Percentiles rank a stretch among this genome's conserved stretches.
These are phyloP conservation scores for Aspergillus puulaauensis DNA, from an alignment of 2,329 filamentous ascomycete species.

Conservation along the genomic window DNA sequence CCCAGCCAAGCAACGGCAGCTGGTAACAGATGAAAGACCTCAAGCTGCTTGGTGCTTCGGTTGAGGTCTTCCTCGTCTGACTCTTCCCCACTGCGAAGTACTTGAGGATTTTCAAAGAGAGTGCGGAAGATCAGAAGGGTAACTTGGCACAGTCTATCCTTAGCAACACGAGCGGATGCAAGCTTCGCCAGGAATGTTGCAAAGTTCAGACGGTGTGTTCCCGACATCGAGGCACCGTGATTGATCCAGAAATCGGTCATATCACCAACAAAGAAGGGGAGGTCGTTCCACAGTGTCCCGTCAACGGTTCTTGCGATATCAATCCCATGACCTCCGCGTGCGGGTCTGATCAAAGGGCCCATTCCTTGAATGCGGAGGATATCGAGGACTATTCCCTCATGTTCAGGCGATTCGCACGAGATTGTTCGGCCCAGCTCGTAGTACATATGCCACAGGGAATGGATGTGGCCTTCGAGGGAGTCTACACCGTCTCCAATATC, in stretches of 20 bases:
- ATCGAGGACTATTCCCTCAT: slow-evolving; percentile 23
- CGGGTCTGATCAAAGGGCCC: slow-evolving; percentile 17
- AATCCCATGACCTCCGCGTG: slow-evolving; percentile 13
- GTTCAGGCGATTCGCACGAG: slow-evolving; percentile 16
- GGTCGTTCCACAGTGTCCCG: slow-evolving; percentile 25
- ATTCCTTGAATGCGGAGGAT: slow-evolving; percentile 23
- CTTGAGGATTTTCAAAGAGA: slow-evolving; percentile 17
- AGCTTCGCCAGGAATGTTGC: slow-evolving; percentile 25
- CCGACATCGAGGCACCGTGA: slow-evolving; percentile 16
- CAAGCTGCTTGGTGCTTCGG: slow-evolving; percentile 8
- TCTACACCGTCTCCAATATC: slow-evolving; percentile 18
- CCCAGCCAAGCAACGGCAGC: slow-evolving; percentile 19
- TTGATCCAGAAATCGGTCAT: slow-evolving; percentile 24
- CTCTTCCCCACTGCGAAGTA: slow-evolving; percentile 15
- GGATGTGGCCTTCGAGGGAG: slow-evolving; percentile 16
- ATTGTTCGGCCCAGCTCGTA: slow-evolving; percentile 18
- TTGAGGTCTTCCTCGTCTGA: slow-evolving; percentile 17
- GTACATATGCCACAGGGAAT: slow-evolving; percentile 24
- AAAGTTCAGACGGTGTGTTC: slow-evolving; percentile 19
- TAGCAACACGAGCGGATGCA: slow-evolving; percentile 20
- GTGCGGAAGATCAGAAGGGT: slow-evolving; percentile 19
- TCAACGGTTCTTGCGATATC: slow-evolving; percentile 25
- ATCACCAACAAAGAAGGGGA: slow-evolving; percentile 22
- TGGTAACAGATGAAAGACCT: slow-evolving; percentile 16
- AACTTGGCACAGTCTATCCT: slow-evolving; percentile 22